Base-by-base conservation (phyloP, 1,139 yeast genomes). In the Yamadazyma conglobata region DNA sequence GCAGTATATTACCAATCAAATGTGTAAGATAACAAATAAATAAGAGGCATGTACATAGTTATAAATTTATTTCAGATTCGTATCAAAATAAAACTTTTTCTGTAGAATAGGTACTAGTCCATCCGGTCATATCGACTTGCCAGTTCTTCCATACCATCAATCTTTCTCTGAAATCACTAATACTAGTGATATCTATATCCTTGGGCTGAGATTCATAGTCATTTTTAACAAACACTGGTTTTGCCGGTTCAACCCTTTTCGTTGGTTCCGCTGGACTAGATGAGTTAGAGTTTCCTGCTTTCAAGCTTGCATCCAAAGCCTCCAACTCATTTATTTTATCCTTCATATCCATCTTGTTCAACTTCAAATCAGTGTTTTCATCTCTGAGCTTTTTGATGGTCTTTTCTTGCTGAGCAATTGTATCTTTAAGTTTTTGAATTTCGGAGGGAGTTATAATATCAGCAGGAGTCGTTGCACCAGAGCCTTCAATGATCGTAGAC, bases 51-150 rank as follows among this genome's bases (percentile, higher is more conserved):
- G 37, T 30, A 39, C 17, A 37, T 34, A 36, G 9, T 22, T 12
- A 16, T 7, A 8, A 27, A 24, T 15, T 18, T 15, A 13, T 19
- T 9, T 19, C 5, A 5, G 6, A 7, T 7, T 11, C 27, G 18
- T 16, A 22, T 40, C 38, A 58, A 24, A 58, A 30, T 8, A 55
- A 50, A 3, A 61, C 52, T 39, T 53, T 57, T 26, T 56, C 56
- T 3, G 55, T 44, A 19, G 34, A 17, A 12, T 46, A 50, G 4
- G 50, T 42, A 11, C 54, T 50, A 24, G 81, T 70, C 96, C 96
- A 88, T 15, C 56, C 50, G 14, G 86, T 70, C 94, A 88, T 84
- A 48, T 88, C 95, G 4, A 86, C 74, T 49, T 82, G 87, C 91
- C 93, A 88, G 24, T 78, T 79, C 44, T 78, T 77, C 95, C 95